phyloP scores from a whole-genome alignment of 1,139 yeast species.

The Taphrina deformans region DNA sequence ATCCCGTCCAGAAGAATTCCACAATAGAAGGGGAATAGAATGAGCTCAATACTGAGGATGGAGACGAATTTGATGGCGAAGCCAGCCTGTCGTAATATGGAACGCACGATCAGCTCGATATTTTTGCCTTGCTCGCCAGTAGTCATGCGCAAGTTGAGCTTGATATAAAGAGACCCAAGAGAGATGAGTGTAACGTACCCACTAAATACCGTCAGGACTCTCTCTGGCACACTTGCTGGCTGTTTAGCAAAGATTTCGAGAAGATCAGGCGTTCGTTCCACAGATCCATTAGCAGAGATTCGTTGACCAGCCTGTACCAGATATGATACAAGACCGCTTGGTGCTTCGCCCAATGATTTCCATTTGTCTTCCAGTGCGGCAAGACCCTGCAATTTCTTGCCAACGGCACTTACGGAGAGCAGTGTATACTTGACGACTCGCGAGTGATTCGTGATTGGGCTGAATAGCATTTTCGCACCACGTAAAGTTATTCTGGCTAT shows the following conservation, averaged over 20 bases:
- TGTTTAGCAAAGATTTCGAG: neutral
- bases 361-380: neutral
- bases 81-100: constrained; percentile 45
- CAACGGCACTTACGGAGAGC: neutral
- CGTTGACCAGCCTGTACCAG: neutral
- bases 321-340: neutral
- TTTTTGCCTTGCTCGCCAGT: constrained; percentile 34
- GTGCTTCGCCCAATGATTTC: neutral
- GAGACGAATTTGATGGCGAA: constrained; percentile 66
- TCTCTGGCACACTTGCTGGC: constrained; percentile 29
- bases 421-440: neutral
- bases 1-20: constrained; percentile 69
- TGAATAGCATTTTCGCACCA: neutral
- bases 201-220: constrained; percentile 35
- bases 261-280: neutral
- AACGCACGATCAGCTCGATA: constrained; percentile 38
- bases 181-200: constrained; percentile 37
- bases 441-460: neutral
- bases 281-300: neutral
- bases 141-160: constrained; percentile 28
- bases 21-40: constrained; percentile 81
- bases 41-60: constrained; percentile 74
- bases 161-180: constrained; percentile 37
- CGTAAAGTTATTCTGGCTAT: neutral
- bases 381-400: neutral